These are phyloP conservation scores for Elaphomyces granulatus DNA, from an alignment of 495 filamentous ascomycete species.

Conservation along the genomic window DNA sequence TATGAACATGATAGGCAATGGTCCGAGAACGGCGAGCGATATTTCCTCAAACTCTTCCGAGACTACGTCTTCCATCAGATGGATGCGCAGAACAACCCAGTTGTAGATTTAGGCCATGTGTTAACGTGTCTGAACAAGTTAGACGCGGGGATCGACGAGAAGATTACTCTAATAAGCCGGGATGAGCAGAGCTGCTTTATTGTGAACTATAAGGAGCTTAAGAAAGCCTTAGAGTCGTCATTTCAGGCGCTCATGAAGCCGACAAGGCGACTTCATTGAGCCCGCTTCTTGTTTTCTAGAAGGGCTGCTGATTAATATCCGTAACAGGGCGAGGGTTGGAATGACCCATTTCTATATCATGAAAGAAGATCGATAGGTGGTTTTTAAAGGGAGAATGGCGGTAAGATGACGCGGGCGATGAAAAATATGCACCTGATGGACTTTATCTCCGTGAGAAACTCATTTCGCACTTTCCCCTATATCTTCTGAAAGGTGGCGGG, in stretches of 20 bases:
- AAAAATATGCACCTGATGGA: too few species aligned
- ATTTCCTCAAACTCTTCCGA: slow-evolving; percentile 81
- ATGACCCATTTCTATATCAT: background rate
- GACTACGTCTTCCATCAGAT: slow-evolving; percentile 97
- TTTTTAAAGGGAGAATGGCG: too few species aligned
- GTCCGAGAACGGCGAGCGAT: slow-evolving; percentile 84
- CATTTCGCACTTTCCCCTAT: too few species aligned
- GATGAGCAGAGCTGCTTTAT: slow-evolving; percentile 80
- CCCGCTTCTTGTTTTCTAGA: background rate
- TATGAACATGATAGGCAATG: slow-evolving; percentile 58
- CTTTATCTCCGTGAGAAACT: too few species aligned
- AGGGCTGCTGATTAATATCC: background rate
- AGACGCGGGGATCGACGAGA: slow-evolving; percentile 80
- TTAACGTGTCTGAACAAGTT: slow-evolving; percentile 75
- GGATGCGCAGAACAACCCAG: slow-evolving; percentile 64
- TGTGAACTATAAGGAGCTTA: slow-evolving; percentile 75
- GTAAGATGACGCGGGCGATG: too few species aligned
- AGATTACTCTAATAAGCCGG: slow-evolving; percentile 67
- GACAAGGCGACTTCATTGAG: slow-evolving; percentile 28
- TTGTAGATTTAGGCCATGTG: slow-evolving; percentile 74
- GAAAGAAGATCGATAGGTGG: background rate
- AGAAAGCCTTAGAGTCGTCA: slow-evolving; percentile 60
- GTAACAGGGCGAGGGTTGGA: background rate
- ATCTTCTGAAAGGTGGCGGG: too few species aligned
- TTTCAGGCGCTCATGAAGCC: slow-evolving; percentile 65